Evolutionary conservation across 2,329 filamentous ascomycete species (phyloP).

Genomic region (Dactylellina sp.): DNA sequence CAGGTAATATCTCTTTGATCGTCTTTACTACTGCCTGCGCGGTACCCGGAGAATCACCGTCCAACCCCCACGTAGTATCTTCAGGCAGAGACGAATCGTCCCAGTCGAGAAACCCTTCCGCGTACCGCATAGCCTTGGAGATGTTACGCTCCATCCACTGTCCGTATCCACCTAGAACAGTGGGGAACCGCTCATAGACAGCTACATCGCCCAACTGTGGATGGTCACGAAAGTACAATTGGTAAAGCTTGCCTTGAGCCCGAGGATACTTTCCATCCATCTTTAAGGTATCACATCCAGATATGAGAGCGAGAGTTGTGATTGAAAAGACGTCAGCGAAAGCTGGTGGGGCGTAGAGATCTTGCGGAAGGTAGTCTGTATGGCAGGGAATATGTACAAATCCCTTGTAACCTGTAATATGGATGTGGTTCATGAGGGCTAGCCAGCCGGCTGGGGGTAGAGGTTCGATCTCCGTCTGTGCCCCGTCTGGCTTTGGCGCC

Average conservation of each 20-base stretch:
- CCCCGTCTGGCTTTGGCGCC: neutral
- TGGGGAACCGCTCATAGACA: constrained; percentile 6
- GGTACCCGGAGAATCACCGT: neutral
- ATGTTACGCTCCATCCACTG: constrained; percentile 3
- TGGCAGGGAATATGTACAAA: constrained; percentile 4
- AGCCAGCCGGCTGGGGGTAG: constrained; percentile 20
- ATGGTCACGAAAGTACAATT: constrained; percentile 23
- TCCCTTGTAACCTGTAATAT: neutral
- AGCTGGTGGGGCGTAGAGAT: constrained; percentile 18
- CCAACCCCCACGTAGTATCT: neutral
- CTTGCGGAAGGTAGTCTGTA: constrained; percentile 23
- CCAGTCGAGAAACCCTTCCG: neutral
- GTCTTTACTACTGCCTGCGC: constrained; percentile 1
- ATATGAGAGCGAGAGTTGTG: constrained; percentile 11
- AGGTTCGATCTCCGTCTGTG: neutral
- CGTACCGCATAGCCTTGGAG: constrained; percentile 4
- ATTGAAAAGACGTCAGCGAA: constrained; percentile 23
- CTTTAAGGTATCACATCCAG: constrained; percentile 11
- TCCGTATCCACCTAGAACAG: neutral
- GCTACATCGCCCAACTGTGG: constrained; percentile 20
- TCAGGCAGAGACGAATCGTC: neutral
- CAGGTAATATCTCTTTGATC: neutral
- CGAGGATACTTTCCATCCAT: constrained; percentile 18
- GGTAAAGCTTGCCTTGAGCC: constrained; percentile 1
- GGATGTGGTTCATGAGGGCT: constrained; percentile 1